Evolutionary conservation across 1,139 yeast genomes (phyloP).

Genomic region (Debaryomycetaceae sp.): DNA sequence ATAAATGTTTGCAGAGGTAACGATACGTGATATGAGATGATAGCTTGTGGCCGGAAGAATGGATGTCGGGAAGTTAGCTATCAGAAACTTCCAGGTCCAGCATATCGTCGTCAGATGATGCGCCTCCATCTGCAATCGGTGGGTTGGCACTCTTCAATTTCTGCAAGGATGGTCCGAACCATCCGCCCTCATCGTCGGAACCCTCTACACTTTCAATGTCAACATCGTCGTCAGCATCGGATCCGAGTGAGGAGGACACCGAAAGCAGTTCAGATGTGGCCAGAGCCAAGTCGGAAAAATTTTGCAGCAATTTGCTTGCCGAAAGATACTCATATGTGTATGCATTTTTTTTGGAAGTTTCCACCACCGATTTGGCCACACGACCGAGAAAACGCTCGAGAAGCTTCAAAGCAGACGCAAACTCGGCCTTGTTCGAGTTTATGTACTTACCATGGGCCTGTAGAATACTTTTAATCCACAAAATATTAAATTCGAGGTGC

Average conservation of each 20-base stretch:
- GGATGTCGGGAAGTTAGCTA: not conserved
- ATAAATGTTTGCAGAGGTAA: too few relatives aligned
- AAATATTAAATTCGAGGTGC: slow-evolving; percentile 77
- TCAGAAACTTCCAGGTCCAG: not conserved
- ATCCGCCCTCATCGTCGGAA: slow-evolving; percentile 1
- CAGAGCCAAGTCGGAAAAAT: not conserved
- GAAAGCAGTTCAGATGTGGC: not conserved
- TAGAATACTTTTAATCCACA: slow-evolving; percentile 74
- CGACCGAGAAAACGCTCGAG: slow-evolving; percentile 74
- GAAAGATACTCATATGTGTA: slow-evolving; percentile 35
- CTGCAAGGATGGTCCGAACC: slow-evolving; percentile 1
- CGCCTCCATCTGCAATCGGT: not conserved
- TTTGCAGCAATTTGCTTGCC: slow-evolving; percentile 5
- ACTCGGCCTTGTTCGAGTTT: slow-evolving; percentile 58
- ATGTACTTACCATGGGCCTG: slow-evolving; percentile 78
- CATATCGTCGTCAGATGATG: not conserved
- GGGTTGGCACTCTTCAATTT: not conserved
- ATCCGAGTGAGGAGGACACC: slow-evolving; percentile 6
- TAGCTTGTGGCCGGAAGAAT: too few relatives aligned
- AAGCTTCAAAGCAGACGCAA: slow-evolving; percentile 64
- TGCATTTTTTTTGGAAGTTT: slow-evolving; percentile 52
- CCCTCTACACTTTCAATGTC: slow-evolving; percentile 13
- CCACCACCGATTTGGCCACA: slow-evolving; percentile 69
- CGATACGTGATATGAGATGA: too few relatives aligned
- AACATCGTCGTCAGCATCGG: slow-evolving; percentile 13